phyloP scores from a whole-genome alignment of 345 rosid species.

The Eucalyptus microcorys region DNA sequence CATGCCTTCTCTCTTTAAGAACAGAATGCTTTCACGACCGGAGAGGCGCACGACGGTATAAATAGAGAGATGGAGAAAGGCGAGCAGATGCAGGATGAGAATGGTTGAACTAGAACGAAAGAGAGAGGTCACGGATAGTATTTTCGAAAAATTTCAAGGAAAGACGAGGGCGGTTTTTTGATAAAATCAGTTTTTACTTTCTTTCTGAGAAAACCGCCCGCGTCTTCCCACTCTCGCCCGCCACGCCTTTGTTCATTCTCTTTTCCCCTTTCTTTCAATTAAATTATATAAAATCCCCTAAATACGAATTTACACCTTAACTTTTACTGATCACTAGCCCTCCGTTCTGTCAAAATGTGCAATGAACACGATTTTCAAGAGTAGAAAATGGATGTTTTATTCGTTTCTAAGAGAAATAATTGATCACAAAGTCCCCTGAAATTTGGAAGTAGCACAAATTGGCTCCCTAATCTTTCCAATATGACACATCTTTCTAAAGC shows the following conservation, averaged over 20 bases:
- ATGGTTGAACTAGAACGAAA: not conserved
- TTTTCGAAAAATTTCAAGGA: not conserved
- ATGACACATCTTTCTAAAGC: not conserved
- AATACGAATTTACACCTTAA: not conserved
- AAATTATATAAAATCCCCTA: not conserved
- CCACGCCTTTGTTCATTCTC: not conserved
- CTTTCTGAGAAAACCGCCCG: not conserved
- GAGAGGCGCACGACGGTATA: not conserved
- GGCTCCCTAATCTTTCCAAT: not conserved
- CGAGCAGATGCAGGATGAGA: not conserved
- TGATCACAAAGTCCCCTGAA: not conserved
- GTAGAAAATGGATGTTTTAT: not conserved
- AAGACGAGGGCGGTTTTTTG: not conserved
- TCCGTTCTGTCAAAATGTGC: not conserved
- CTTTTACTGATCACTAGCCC: not conserved
- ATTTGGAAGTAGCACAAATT: not conserved
- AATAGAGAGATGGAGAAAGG: not conserved
- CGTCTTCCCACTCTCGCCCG: not conserved
- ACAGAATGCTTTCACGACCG: not conserved
- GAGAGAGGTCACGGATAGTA: not conserved
- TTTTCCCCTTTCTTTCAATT: not conserved
- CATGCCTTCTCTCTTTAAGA: not conserved
- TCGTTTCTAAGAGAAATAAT: rapidly evolving
- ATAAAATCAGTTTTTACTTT: not conserved
- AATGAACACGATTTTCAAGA: not conserved